Evolutionary conservation across 2,329 filamentous ascomycete genomes (phyloP), one percentile per base, ranked within the genome.

Genomic region (Diatrype stigma): DNA sequence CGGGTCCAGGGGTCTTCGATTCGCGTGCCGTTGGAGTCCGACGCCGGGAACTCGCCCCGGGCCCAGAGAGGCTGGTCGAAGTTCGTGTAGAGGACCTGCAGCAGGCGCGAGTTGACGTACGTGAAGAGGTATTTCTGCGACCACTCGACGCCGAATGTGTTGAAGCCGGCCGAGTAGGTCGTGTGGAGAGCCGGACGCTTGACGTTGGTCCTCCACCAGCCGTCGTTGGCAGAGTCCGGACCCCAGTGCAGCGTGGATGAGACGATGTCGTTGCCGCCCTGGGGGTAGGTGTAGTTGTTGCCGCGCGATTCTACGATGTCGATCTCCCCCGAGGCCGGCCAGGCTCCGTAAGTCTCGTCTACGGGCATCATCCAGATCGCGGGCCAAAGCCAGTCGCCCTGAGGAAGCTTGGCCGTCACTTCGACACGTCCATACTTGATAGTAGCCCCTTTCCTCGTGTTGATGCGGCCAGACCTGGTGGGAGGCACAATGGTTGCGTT

Each of bases 341-440:
- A 95, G 1, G 77, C 62, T 1, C 90, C 90, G 65, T 94, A 95
- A 0, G 74, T 84, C 49, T 84, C 77, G 42, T 85, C 75, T 45
- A 82, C 82, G 1, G 90, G 90, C 74, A 94, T 76, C 87, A 95
- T 89, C 87, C 88, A 92, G 62, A 95, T 93, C n/a, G 89, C 89
- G 2, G 90, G 90, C 90, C 90, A 94, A 11, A 95, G 78, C 90
- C 90, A 94, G 71, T 94, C 89, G 49, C 90, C 90, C 45, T 75
- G 69, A 4, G 90, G 89, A 26, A 94, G 72, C 69, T 86, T 86
- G 23, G 90, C 90, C 1, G 79, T 84, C 5, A 95, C 89, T 66
- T 95, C 88, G 48, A 95, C 79, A 42, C 88, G 86, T 45, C 90
- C 90, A 65, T 89, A 95, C 69, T 84, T 89, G 74, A 95, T 89